Evolutionary conservation across 2,329 filamentous ascomycete species (phyloP).

Genomic region (Monosporascus cannonballus): DNA sequence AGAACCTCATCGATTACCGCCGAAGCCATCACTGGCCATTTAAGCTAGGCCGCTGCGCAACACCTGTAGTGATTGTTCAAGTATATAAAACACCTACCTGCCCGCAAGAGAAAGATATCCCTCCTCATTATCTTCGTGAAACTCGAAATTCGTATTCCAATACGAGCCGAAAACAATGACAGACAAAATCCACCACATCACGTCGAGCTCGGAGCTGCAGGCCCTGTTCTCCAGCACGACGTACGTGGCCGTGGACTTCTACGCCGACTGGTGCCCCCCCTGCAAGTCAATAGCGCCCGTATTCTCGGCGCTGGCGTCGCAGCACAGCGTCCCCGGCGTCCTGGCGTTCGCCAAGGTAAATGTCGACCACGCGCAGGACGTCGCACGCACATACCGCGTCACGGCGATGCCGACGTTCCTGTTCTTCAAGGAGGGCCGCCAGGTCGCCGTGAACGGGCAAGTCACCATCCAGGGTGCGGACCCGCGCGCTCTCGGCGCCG

Average conservation of each 20-base stretch:
- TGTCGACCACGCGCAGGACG: conserved; percentile 47
- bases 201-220: conserved; percentile 40
- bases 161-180: not conserved
- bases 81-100: no score
- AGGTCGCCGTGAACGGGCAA: conserved; percentile 33
- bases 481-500: conserved; percentile 21
- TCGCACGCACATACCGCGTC: conserved; percentile 44
- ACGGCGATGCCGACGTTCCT: conserved; percentile 54
- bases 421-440: conserved; percentile 51
- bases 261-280: conserved; percentile 54
- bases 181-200: conserved; percentile 31
- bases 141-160: no score
- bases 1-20: not conserved
- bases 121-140: no score
- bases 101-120: no score
- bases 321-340: conserved; percentile 31
- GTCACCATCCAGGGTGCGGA: conserved; percentile 32
- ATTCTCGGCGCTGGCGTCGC: conserved; percentile 41
- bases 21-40: not conserved
- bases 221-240: conserved; percentile 40
- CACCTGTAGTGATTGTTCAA: no score
- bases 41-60: not conserved
- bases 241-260: conserved; percentile 52
- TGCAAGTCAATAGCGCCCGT: conserved; percentile 55
- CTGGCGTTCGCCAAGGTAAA: conserved; percentile 54